phyloP scores from a whole-genome alignment of 176 grass and related monocot species.

The Coix lacrymajobi region DNA sequence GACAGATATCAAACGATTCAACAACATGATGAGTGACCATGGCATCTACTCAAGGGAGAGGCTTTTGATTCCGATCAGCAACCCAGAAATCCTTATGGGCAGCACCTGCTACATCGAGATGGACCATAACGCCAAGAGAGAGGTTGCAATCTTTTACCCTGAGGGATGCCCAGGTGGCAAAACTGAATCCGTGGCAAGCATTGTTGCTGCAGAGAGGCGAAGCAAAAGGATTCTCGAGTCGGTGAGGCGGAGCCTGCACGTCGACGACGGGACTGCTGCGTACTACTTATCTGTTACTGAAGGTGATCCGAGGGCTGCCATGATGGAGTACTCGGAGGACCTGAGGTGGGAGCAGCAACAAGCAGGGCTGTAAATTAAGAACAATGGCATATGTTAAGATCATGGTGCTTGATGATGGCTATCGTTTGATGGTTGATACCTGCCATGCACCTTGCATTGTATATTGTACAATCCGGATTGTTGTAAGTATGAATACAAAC shows the following conservation, averaged over 20 bases:
- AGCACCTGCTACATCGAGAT: slow-evolving; percentile 92
- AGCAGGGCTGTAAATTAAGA: neutral
- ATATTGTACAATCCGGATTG: slow-evolving; percentile 2
- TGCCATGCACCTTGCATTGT: no score
- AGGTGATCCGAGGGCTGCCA: slow-evolving; percentile 86
- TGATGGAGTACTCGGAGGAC: slow-evolving; percentile 80
- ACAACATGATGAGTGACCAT: slow-evolving; percentile 99
- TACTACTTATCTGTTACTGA: slow-evolving; percentile 68
- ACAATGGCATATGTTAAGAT: neutral
- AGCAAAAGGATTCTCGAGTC: slow-evolving; percentile 73
- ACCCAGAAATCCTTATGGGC: slow-evolving; percentile 51
- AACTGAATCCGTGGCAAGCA: neutral
- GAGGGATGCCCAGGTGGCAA: slow-evolving; percentile 46
- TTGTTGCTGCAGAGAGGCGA: slow-evolving; percentile 13
- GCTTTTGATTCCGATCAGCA: slow-evolving; percentile 70
- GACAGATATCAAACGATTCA: slow-evolving; percentile 75
- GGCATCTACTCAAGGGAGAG: slow-evolving; percentile 91
- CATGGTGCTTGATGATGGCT: neutral
- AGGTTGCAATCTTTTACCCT: slow-evolving; percentile 73
- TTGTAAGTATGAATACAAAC: neutral
- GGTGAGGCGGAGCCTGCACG: slow-evolving; percentile 61
- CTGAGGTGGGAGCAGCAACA: slow-evolving; percentile 78
- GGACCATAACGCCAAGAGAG: slow-evolving; percentile 75
- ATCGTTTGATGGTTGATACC: neutral
- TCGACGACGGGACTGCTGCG: slow-evolving; percentile 85